Conservation (phyloP, 2,329 filamentous ascomycete species). For the Pestalotiopsis sp. region DNA sequence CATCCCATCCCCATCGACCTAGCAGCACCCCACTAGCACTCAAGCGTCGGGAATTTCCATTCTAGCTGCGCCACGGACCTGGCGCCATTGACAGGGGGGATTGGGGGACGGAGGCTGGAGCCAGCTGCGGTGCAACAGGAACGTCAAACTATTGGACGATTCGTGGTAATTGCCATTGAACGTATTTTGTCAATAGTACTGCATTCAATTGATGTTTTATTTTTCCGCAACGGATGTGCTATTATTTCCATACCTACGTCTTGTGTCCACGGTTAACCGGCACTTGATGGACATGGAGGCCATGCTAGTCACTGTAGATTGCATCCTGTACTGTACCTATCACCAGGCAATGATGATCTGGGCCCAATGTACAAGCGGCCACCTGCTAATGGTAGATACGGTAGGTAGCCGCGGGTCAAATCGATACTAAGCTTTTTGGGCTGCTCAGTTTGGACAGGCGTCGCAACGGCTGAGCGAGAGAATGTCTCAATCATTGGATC, state of each 20-base stretch:
- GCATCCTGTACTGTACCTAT: too few relatives aligned
- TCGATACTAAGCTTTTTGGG: background rate
- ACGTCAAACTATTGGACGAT: background rate
- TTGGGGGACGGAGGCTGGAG: background rate
- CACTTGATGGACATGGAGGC: too few relatives aligned
- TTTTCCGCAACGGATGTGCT: too few relatives aligned
- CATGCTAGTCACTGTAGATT: too few relatives aligned
- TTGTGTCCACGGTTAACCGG: too few relatives aligned
- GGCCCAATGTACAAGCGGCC: background rate
- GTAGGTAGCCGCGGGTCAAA: background rate
- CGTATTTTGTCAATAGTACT: background rate
- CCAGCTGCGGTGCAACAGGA: background rate
- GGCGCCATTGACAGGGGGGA: background rate
- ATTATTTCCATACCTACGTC: too few relatives aligned
- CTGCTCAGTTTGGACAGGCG: background rate
- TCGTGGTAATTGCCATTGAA: background rate
- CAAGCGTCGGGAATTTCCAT: background rate
- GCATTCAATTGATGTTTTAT: background rate
- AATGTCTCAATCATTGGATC: constrained; percentile 1
- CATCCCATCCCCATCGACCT: background rate
- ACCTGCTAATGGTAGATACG: background rate
- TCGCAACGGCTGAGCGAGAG: background rate
- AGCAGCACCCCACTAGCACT: background rate
- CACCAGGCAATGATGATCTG: too few relatives aligned
- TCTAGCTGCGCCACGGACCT: background rate